A percentile compares a stretch with the other conserved stretches of the same genome.
phyloP scores from a whole-genome alignment of 345 rosid species.

The Excoecaria agallocha region DNA sequence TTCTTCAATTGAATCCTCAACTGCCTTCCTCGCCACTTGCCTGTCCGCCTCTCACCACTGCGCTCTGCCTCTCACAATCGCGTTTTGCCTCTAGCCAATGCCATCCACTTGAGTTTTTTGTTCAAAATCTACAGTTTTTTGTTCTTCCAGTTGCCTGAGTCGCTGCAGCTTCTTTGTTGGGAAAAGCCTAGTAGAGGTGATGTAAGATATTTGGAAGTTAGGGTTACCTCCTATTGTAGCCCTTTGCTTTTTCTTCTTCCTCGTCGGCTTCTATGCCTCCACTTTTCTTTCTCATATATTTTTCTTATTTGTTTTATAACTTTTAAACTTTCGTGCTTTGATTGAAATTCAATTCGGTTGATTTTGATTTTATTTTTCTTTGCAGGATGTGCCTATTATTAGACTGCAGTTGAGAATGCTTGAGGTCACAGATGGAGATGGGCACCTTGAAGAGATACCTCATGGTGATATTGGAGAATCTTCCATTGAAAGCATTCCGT shows the following conservation, averaged over 20 bases:
- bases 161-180: too few relatives aligned
- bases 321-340: not conserved
- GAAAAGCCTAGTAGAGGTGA: too few relatives aligned
- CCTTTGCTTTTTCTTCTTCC: constrained; percentile 59
- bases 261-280: constrained; percentile 61
- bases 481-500: constrained; percentile 56
- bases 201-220: too few relatives aligned
- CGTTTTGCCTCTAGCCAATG: too few relatives aligned
- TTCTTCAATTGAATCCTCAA: too few relatives aligned
- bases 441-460: constrained; percentile 20
- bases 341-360: not conserved
- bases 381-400: constrained; percentile 54
- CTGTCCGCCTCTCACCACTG: too few relatives aligned
- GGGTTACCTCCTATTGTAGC: constrained; percentile 43
- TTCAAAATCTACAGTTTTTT: too few relatives aligned
- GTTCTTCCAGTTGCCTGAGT: too few relatives aligned
- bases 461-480: constrained; percentile 74
- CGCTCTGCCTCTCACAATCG: too few relatives aligned
- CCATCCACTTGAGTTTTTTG: too few relatives aligned
- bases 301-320: not conserved
- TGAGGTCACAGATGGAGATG: constrained; percentile 34
- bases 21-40: too few relatives aligned
- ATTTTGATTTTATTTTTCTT: constrained; percentile 7
- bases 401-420: constrained; percentile 55
- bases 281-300: constrained; percentile 46